These are phyloP conservation scores for Pichia occidentalis DNA, from an alignment of 805 yeast genomes.

Conservation along the genomic window DNA sequence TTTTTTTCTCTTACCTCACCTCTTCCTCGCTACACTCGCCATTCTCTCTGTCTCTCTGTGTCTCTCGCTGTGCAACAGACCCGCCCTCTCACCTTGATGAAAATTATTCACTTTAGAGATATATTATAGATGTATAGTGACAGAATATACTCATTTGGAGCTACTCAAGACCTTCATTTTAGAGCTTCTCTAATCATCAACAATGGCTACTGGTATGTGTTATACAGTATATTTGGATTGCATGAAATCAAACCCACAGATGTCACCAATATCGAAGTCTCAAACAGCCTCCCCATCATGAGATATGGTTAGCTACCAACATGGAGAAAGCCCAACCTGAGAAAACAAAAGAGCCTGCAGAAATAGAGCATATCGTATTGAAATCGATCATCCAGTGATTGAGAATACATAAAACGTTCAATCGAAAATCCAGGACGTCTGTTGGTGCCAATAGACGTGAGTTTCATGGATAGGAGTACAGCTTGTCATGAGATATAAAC, in stretches of 20 bases:
- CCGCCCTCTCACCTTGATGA: background rate
- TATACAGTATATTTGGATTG: too few relatives aligned
- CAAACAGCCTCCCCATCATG: background rate
- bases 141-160: too few relatives aligned
- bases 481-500: too few relatives aligned
- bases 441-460: too few relatives aligned
- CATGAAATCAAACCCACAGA: too few relatives aligned
- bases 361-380: background rate
- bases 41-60: slow-evolving; percentile 1
- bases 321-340: background rate
- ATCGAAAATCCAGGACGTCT: too few relatives aligned
- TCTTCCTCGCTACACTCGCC: background rate
- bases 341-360: background rate
- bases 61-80: background rate
- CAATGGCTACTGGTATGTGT: slow-evolving; percentile 29
- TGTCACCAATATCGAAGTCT: background rate
- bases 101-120: slow-evolving; percentile 6
- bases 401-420: too few relatives aligned
- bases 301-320: too few relatives aligned
- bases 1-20: slow-evolving; percentile 6
- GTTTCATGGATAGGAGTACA: too few relatives aligned
- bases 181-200: slow-evolving; percentile 14
- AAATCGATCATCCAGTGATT: background rate
- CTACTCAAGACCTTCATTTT: background rate
- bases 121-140: too few relatives aligned